A percentile compares a stretch with the other conserved stretches of the same genome.
phyloP scores from a whole-genome alignment of 164 flowering plant genomes.

The Magnolia changhungtana region DNA sequence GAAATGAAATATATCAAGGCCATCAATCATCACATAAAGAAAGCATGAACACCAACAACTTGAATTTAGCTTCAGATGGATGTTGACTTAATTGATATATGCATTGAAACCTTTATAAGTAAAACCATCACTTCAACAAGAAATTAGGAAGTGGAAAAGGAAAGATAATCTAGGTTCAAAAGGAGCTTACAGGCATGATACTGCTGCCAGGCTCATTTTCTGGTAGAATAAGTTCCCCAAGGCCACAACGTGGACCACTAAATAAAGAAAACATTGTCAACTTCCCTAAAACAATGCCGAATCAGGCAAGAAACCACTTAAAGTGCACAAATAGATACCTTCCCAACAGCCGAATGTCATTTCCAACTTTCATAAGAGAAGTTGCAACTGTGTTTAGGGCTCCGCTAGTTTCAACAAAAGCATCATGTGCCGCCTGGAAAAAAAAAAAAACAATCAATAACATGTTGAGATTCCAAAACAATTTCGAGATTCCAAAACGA shows the following conservation, averaged over 20 bases:
- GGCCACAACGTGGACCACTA: slow-evolving; percentile 99
- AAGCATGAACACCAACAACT: not conserved
- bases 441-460: slow-evolving; percentile 10
- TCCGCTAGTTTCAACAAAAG: slow-evolving; percentile 97
- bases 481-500: slow-evolving; percentile 1
- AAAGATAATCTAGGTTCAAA: not conserved
- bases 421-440: slow-evolving; percentile 95
- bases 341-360: slow-evolving; percentile 91
- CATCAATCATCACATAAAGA: not conserved
- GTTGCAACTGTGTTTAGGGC: slow-evolving; percentile 81
- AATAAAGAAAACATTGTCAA: slow-evolving; percentile 13
- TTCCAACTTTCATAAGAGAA: slow-evolving; percentile 92
- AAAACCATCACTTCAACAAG: not conserved
- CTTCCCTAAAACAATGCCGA: not conserved
- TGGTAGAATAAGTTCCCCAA: slow-evolving; percentile 96
- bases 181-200: slow-evolving; percentile 85
- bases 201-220: slow-evolving; percentile 99
- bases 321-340: slow-evolving; percentile 39
- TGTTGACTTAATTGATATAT: not conserved
- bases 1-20: slow-evolving; percentile 22
- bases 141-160: not conserved
- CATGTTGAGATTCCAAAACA: not conserved
- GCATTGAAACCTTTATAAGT: not conserved
- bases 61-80: not conserved
- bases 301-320: not conserved